Evolutionary conservation across 2,329 filamentous ascomycete species (phyloP).

Genomic region (Phialophora verrucosa): DNA sequence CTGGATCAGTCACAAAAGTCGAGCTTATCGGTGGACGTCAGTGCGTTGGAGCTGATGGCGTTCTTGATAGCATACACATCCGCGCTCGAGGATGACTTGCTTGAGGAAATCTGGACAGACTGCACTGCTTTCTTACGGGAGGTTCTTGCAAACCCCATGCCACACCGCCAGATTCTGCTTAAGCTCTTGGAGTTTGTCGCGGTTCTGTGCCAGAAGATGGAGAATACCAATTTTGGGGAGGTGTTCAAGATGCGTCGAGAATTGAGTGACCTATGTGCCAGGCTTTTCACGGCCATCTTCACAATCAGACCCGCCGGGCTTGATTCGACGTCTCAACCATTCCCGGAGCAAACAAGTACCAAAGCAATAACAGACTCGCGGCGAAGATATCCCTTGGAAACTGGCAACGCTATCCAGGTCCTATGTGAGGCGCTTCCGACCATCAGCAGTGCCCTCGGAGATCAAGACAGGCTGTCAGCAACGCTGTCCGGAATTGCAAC

Average conservation of each 20-base stretch:
- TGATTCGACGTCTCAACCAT: constrained; percentile 51
- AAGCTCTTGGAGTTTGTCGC: constrained; percentile 86
- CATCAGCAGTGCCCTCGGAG: constrained; percentile 80
- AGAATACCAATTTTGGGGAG: constrained; percentile 97
- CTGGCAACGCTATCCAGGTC: constrained; percentile 78
- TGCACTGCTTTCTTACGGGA: constrained; percentile 91
- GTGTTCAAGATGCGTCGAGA: constrained; percentile 90
- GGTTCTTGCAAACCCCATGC: constrained; percentile 89
- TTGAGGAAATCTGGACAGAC: constrained; percentile 97
- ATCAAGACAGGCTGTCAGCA: constrained; percentile 79
- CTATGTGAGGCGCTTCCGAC: constrained; percentile 79
- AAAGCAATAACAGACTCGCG: constrained; percentile 34
- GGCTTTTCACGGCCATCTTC: constrained; percentile 90
- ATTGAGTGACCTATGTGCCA: constrained; percentile 83
- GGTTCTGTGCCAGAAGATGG: constrained; percentile 90
- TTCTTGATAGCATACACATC: constrained; percentile 90
- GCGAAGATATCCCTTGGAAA: constrained; percentile 41
- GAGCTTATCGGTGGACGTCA: constrained; percentile 82
- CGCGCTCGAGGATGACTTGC: constrained; percentile 92
- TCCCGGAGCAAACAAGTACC: not conserved
- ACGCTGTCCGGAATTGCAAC: constrained; percentile 81
- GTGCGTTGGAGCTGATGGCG: constrained; percentile 80
- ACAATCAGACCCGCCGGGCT: constrained; percentile 83
- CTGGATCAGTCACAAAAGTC: constrained; percentile 82
- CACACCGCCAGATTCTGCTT: constrained; percentile 87